These are phyloP conservation scores for Annona squamosa DNA, from an alignment of 164 flowering plant species.

Conservation along the genomic window DNA sequence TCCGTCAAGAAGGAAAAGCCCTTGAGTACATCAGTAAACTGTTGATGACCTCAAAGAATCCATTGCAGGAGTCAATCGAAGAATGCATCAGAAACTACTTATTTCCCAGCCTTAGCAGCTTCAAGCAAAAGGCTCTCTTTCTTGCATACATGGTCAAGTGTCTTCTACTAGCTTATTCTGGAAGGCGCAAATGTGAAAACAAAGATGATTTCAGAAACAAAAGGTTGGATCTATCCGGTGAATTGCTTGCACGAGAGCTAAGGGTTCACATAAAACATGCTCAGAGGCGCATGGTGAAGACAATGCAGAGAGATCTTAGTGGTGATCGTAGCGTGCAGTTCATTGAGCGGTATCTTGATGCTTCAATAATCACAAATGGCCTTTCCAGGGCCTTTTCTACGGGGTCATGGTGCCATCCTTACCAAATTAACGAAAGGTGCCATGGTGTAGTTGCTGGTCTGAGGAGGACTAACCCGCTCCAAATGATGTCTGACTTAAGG, in stretches of 20 bases:
- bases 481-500: slow-evolving; percentile 62
- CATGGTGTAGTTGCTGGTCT: slow-evolving; percentile 80
- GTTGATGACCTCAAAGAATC: slow-evolving; percentile 38
- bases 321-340: slow-evolving; percentile 48
- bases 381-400: slow-evolving; percentile 88
- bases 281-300: slow-evolving; percentile 64
- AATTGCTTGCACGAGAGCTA: slow-evolving; percentile 73
- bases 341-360: slow-evolving; percentile 69
- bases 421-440: slow-evolving; percentile 48
- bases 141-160: slow-evolving; percentile 88
- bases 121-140: slow-evolving; percentile 61
- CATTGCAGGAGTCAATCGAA: slow-evolving; percentile 48
- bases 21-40: slow-evolving; percentile 25
- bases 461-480: slow-evolving; percentile 79
- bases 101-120: slow-evolving; percentile 45
- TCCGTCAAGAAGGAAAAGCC: slow-evolving; percentile 45
- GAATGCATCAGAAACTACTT: slow-evolving; percentile 45
- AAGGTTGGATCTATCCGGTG: slow-evolving; percentile 76
- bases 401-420: slow-evolving; percentile 84
- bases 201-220: slow-evolving; percentile 84
- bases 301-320: slow-evolving; percentile 75
- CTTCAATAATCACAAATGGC: slow-evolving; percentile 82
- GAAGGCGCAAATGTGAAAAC: slow-evolving; percentile 62
- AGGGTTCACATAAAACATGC: slow-evolving; percentile 64
- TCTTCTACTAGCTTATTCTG: slow-evolving; percentile 53